Base-by-base conservation (phyloP, 108 stramenopile genomes). In the Epithemia pelagica region DNA sequence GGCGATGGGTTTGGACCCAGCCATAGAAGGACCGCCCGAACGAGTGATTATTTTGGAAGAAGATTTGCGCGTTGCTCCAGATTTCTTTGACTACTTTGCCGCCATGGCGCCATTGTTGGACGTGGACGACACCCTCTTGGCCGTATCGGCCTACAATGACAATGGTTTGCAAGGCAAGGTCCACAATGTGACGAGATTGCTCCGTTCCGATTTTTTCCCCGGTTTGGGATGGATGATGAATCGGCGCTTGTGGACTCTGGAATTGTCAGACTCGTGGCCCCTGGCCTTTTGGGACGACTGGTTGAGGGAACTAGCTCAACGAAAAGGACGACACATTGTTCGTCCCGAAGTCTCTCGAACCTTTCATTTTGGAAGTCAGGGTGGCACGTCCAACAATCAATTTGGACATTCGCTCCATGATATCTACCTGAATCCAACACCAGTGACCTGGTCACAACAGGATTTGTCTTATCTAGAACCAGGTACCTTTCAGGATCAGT, bases 211-310 rank as follows among this genome's bases (percentile, higher is more conserved):
- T 67, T 97, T 97, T 73, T 97, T 97, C 63, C 91, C 95, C 1
- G 96, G 96, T 28, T 65, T 97, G 57, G 96, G 96, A 2, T 97
- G 96, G 96, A 97, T 96, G 96, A 82, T 96, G 81, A 74, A 76
- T 18, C 82, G 88, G 20, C 10, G 59, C 7, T 58, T 90, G 18
- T 96, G 96, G 96, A 78, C 79, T 24, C 74, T 91, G 32, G 87
- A 82, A 28, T 66, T 88, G 26, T 72, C 78, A 19, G 5, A 5
- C 10, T 10, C 37, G 10, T 68, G 67, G 67, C 94, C 94, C 23
- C 19, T 58, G 25, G 91, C 74, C 20, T 97, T 87, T 66, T 97
- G 97, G 97, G 97, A 97, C 77, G 97, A 97, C 68, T 97, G 97
- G 97, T 67, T 97, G 30, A 71, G 97, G n/a, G 95, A 95, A 65